phyloP scores from a whole-genome alignment of 1,284 basidiomycete genomes.

The Tremellales sp. region DNA sequence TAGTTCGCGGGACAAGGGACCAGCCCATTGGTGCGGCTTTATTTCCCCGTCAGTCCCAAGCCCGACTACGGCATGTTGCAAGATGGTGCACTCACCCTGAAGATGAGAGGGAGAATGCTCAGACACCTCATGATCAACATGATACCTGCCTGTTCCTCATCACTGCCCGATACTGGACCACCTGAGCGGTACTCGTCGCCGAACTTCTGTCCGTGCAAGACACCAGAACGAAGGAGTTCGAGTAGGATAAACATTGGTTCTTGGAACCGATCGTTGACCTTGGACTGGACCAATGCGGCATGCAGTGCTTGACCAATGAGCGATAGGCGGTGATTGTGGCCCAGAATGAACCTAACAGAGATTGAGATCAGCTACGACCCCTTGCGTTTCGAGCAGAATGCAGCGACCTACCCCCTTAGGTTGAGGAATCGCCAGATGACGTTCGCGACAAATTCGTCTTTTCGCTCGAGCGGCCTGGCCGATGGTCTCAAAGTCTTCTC shows the following conservation, averaged over 20 bases:
- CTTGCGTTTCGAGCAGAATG: background rate
- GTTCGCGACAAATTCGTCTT: conserved; percentile 97
- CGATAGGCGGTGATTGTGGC: conserved; percentile 81
- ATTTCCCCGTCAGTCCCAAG: conserved; percentile 6
- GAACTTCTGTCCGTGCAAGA: conserved; percentile 91
- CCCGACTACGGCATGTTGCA: background rate
- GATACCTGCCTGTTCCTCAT: conserved; percentile 70
- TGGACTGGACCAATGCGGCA: conserved; percentile 67
- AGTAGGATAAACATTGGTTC: conserved; percentile 90
- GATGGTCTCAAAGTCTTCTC: conserved; percentile 31
- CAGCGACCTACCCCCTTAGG: conserved; percentile 68
- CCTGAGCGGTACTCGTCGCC: conserved; percentile 77
- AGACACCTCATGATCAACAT: conserved; percentile 93
- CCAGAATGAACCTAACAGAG: no score
- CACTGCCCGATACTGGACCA: conserved; percentile 86
- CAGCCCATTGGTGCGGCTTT: conserved; percentile 80
- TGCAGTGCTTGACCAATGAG: conserved; percentile 86
- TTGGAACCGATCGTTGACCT: conserved; percentile 96
- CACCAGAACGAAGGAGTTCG: conserved; percentile 87
- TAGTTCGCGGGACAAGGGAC: conserved; percentile 90
- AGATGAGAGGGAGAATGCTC: conserved; percentile 86
- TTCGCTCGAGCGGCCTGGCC: conserved; percentile 73
- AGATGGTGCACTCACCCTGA: conserved; percentile 62
- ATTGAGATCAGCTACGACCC: conserved; percentile 4
- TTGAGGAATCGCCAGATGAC: conserved; percentile 98